Evolutionary conservation across 108 stramenopile species (phyloP), one percentile per base, ranked within the genome.

Genomic region (Cylindrotheca fusiformis): DNA sequence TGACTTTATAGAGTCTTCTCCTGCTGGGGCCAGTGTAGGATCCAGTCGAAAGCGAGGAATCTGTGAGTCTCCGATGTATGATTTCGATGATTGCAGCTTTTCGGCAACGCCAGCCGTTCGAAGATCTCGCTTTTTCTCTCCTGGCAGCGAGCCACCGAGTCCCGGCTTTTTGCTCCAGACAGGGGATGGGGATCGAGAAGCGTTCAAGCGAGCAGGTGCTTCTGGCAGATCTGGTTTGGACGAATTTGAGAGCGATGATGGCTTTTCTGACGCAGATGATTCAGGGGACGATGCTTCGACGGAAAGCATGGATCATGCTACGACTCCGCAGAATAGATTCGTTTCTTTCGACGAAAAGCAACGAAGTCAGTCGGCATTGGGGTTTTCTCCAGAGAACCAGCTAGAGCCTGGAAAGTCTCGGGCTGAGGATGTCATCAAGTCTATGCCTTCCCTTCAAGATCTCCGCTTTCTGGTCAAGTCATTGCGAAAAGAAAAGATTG

Each of bases 361-460:
- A 3, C 23, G 14, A 2, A 52, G 5, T 1, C 29, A 28, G 23
- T 33, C 50, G 1, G 20, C 51, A 14, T 41, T 51, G 22, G 25
- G 27, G 32, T 21, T 18, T 1, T 46, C 48, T 33, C 47, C 46
- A 3, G 60, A 48, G n/a, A n/a, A n/a, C 14, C 14, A 30, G 18
- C 32, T 70, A 2, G 31, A 69, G n/a, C 32, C 22, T 6, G 61
- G 52, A 32, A 63, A 57, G 10, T 56, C 63, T 23, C 41, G 33
- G 28, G 69, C 64, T 19, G 65, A 71, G 28, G 57, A 77, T 24
- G 47, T 77, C 47, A 33, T 85, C 32, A 58, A 75, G 23, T 51
- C 66, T 21, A 91, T 86, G 73, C 67, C 86, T 8, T 86, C 84
- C 6, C 72, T 74, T 41, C 72, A 86, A 1, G 89, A 90, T 60